Evolutionary conservation across 1,284 basidiomycete genomes (phyloP).

Genomic region (Afroboletus lepidellus): DNA sequence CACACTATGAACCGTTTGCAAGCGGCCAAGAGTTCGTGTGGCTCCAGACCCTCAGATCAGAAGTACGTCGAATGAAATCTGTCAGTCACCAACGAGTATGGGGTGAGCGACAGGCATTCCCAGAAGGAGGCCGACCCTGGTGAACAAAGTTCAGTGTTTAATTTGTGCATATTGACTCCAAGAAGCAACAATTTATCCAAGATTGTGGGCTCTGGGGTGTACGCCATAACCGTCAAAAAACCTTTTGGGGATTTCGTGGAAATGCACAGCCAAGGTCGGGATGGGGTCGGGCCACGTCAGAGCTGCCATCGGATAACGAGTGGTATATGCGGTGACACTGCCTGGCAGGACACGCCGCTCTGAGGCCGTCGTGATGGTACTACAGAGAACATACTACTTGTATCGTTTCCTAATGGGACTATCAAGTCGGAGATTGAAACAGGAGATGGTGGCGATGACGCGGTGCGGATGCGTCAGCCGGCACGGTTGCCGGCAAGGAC

Average conservation of each 20-base stretch:
- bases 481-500: constrained; percentile 3
- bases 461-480: constrained; percentile 21
- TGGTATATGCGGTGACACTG: not conserved
- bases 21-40: not conserved
- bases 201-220: not conserved
- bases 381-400: no score
- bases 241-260: not conserved
- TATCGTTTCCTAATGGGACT: not conserved
- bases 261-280: not conserved
- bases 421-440: constrained; percentile 1
- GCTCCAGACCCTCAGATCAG: not conserved
- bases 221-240: no score
- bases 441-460: constrained; percentile 13
- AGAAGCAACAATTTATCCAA: constrained; percentile 12
- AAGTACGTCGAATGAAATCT: not conserved
- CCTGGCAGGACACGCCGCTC: no score
- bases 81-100: not conserved
- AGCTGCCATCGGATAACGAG: not conserved
- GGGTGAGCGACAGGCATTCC: not conserved
- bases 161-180: constrained; percentile 11
- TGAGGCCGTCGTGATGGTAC: no score
- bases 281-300: not conserved
- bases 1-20: not conserved
- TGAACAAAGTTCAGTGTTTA: constrained; percentile 8
- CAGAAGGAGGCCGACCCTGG: constrained; percentile 7